A percentile compares a stretch with the other conserved stretches of the same genome.
Evolutionary conservation across 805 yeast species (phyloP).

Genomic region (Cyberlindnera bimundalis): DNA sequence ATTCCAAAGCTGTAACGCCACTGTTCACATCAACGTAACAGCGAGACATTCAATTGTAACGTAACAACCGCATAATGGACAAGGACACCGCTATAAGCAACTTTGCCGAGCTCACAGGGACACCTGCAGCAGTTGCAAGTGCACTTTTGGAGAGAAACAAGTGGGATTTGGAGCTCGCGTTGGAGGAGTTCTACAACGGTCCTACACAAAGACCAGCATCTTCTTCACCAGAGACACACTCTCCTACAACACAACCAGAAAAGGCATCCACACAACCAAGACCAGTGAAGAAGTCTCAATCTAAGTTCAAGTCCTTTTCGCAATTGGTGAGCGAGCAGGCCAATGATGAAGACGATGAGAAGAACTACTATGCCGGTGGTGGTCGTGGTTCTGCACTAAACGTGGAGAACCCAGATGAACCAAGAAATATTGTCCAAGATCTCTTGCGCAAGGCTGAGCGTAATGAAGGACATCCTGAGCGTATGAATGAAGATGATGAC

Average conservation of each 20-base stretch:
- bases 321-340: constrained; percentile 37
- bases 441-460: constrained; percentile 66
- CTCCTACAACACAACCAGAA: constrained; percentile 10
- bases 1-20: too few species aligned
- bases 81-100: constrained; percentile 10
- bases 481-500: constrained; percentile 24
- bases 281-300: constrained; percentile 7
- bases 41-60: not conserved
- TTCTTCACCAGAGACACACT: constrained; percentile 3
- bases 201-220: constrained; percentile 13
- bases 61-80: constrained; percentile 6
- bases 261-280: constrained; percentile 3
- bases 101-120: constrained; percentile 23
- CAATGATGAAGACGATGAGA: constrained; percentile 49
- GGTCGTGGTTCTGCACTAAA: constrained; percentile 75
- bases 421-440: constrained; percentile 46
- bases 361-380: constrained; percentile 62
- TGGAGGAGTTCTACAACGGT: constrained; percentile 32
- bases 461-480: constrained; percentile 44
- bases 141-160: constrained; percentile 24
- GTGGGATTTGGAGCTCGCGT: constrained; percentile 31
- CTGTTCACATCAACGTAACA: not conserved
- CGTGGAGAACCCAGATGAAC: constrained; percentile 62
- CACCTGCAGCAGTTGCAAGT: constrained; percentile 22
- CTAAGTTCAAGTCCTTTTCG: constrained; percentile 38